phyloP scores from a whole-genome alignment of 1,284 basidiomycete genomes.

The Cerrena zonata region DNA sequence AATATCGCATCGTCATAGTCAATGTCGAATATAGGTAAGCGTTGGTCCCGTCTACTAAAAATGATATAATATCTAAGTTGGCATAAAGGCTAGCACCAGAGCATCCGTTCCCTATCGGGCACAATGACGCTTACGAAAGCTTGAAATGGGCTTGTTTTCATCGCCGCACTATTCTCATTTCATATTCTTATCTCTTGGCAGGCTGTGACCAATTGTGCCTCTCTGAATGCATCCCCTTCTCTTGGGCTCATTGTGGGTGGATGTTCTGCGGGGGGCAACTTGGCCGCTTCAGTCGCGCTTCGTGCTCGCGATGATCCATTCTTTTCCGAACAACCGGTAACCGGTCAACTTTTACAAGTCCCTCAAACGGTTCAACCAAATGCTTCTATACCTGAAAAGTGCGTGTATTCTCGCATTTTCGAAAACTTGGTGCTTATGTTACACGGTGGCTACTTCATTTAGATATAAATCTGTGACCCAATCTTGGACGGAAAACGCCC shows the following conservation, averaged over 20 bases:
- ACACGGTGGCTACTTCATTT: too few species aligned
- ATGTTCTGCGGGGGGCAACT: constrained; percentile 17
- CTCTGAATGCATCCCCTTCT: constrained; percentile 9
- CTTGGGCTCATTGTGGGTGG: constrained; percentile 20
- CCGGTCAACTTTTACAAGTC: constrained; percentile 15
- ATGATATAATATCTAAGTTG: not conserved
- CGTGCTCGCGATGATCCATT: constrained; percentile 17
- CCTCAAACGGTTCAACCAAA: constrained; percentile 13
- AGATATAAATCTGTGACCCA: constrained; percentile 4
- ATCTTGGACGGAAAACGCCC: constrained; percentile 6
- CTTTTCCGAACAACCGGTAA: constrained; percentile 12
- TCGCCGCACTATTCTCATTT: not conserved
- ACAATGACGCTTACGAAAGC: constrained; percentile 18
- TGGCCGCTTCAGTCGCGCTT: constrained; percentile 14
- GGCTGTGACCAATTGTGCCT: constrained; percentile 9
- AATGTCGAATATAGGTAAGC: not conserved
- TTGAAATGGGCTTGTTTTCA: constrained; percentile 19
- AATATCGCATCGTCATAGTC: not conserved
- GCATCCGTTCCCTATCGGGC: constrained; percentile 12
- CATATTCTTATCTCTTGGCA: not conserved
- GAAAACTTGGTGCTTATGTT: too few species aligned
- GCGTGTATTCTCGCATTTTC: too few species aligned
- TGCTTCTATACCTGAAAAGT: constrained; percentile 2
- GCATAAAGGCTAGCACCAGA: constrained; percentile 14
- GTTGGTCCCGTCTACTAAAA: too few species aligned